Evolutionary conservation across 164 flowering plant genomes (phyloP).

Genomic region (Santalum album): DNA sequence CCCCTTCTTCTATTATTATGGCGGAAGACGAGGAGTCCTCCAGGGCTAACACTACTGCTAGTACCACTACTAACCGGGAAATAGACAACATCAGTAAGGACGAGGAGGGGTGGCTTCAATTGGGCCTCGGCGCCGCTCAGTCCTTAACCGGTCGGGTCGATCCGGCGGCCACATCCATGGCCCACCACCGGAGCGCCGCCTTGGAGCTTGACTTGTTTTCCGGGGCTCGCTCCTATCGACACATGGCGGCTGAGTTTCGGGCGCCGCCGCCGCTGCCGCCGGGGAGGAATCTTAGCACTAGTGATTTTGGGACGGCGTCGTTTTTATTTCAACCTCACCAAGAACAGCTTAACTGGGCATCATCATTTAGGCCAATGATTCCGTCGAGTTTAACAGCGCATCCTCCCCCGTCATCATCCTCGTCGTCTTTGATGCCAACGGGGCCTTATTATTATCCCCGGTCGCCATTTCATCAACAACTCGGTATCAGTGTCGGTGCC

Average conservation of each 20-base stretch:
- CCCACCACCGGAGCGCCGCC: conserved; percentile 15
- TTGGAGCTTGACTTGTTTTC: conserved; percentile 58
- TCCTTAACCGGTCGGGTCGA: not conserved
- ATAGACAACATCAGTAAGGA: too few relatives aligned
- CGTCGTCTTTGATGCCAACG: conserved; percentile 20
- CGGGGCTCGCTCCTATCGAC: too few relatives aligned
- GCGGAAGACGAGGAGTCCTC: conserved; percentile 61
- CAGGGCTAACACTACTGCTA: conserved; percentile 23
- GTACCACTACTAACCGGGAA: conserved; percentile 22
- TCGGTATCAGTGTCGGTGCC: conserved; percentile 4
- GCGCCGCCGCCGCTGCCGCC: conserved; percentile 5
- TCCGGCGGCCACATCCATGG: conserved; percentile 1
- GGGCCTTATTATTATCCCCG: conserved; percentile 24
- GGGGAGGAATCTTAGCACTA: not conserved
- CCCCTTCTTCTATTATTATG: too few relatives aligned
- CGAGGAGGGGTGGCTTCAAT: conserved; percentile 53
- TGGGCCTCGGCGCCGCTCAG: conserved; percentile 29
- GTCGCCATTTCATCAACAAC: conserved; percentile 11
- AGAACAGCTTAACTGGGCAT: conserved; percentile 35
- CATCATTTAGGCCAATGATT: conserved; percentile 34
- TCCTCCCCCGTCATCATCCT: conserved; percentile 18
- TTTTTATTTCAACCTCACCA: conserved; percentile 23
- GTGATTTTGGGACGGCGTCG: conserved; percentile 13
- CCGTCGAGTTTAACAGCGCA: conserved; percentile 15
- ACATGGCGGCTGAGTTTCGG: conserved; percentile 11